Conservation (phyloP, 371 early-diverging fungal species). For the Vairimorpha ceranae region DNA sequence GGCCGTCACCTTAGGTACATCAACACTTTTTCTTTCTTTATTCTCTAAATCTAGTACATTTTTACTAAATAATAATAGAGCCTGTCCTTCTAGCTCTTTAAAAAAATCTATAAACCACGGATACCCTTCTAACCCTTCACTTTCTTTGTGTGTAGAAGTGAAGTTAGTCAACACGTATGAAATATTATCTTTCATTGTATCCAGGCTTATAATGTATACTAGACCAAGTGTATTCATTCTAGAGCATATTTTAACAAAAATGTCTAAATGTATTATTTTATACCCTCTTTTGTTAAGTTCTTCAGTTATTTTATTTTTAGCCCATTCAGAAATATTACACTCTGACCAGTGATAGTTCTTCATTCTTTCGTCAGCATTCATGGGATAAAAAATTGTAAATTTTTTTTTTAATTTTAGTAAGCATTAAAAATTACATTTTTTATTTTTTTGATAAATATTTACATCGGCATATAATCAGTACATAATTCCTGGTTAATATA, state of each 20-base stretch:
- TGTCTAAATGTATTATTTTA: conserved; percentile 13
- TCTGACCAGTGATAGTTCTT: conserved; percentile 35
- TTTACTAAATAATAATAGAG: conserved; percentile 40
- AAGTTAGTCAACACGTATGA: conserved; percentile 26
- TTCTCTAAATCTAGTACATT: conserved; percentile 16
- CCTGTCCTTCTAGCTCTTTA: conserved; percentile 43
- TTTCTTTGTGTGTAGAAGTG: not conserved
- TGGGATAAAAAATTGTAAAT: conserved; percentile 1
- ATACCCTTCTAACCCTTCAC: conserved; percentile 25
- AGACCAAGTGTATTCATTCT: conserved; percentile 38
- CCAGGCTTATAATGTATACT: conserved; percentile 33
- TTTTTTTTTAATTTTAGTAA: no score
- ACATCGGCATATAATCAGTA: no score
- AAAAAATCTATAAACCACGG: conserved; percentile 47
- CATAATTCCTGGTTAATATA: no score
- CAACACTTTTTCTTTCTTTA: not conserved
- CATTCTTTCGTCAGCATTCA: conserved; percentile 5
- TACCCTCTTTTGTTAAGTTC: conserved; percentile 12
- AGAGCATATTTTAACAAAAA: conserved; percentile 32
- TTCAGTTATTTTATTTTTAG: conserved; percentile 23
- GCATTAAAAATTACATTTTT: no score
- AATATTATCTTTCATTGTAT: conserved; percentile 28
- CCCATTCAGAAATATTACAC: conserved; percentile 36
- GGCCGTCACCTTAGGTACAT: conserved; percentile 12
- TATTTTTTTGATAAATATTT: no score